Conservation (phyloP, 306 rosid genomes). For the Styphnolobium japonicum region DNA sequence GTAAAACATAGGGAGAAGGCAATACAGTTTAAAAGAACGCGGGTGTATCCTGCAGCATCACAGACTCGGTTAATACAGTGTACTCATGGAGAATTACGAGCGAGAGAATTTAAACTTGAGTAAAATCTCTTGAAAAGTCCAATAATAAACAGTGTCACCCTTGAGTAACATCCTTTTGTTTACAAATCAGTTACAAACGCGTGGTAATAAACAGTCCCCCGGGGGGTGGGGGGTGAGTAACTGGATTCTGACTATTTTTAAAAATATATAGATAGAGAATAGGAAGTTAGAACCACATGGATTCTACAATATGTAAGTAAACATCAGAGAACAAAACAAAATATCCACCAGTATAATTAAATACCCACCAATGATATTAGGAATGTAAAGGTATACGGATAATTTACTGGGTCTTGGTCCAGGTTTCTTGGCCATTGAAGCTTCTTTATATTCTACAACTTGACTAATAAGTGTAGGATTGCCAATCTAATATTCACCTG, state of each 20-base stretch:
- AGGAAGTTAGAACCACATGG: neutral
- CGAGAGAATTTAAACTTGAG: neutral
- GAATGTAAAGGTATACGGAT: constrained; percentile 82
- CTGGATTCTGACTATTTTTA: neutral
- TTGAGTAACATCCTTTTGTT: neutral
- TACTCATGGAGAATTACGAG: neutral
- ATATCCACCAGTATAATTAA: constrained; percentile 22
- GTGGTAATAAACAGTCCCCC: neutral
- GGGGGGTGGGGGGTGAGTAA: neutral
- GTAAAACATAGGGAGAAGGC: constrained; percentile 78
- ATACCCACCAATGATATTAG: constrained; percentile 86
- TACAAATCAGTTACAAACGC: constrained; percentile 22
- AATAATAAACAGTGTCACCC: neutral
- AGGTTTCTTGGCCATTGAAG: constrained; percentile 70
- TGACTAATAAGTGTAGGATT: constrained; percentile 26
- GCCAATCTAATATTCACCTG: constrained; percentile 38
- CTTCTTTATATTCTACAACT: constrained; percentile 34
- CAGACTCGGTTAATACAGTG: constrained; percentile 7
- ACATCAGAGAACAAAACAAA: constrained; percentile 14
- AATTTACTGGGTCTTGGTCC: constrained; percentile 54
- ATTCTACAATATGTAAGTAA: constrained; percentile 6
- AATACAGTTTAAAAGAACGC: constrained; percentile 72
- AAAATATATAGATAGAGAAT: neutral
- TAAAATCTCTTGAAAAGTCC: constrained; percentile 16
- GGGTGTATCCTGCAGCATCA: constrained; percentile 71